Percentiles rank a stretch among this genome's conserved stretches.
phyloP scores from a whole-genome alignment of 116 monocot genomes.

The Dioscorea cayenensis region DNA sequence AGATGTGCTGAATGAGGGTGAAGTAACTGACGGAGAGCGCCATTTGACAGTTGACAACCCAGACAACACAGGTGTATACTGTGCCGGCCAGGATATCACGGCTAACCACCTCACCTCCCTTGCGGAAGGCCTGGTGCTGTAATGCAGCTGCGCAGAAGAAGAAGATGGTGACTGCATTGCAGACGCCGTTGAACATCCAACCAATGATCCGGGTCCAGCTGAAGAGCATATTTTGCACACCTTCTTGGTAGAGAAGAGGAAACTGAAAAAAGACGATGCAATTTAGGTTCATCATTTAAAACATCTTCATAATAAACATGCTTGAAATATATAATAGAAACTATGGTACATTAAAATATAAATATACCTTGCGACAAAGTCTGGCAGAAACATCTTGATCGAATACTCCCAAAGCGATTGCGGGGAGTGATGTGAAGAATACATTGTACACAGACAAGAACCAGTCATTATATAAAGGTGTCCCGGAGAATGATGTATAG shows the following conservation, averaged over 20 bases:
- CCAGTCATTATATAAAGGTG: constrained; percentile 85
- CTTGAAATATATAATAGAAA: no score
- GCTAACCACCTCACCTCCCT: constrained; percentile 34
- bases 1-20: constrained; percentile 67
- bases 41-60: constrained; percentile 80
- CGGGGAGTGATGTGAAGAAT: constrained; percentile 85
- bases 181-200: constrained; percentile 48
- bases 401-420: constrained; percentile 74
- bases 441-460: constrained; percentile 71
- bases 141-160: constrained; percentile 33
- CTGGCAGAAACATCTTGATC: constrained; percentile 89
- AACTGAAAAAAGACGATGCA: constrained; percentile 28
- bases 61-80: constrained; percentile 63
- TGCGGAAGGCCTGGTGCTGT: constrained; percentile 59
- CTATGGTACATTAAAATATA: no score
- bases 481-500: constrained; percentile 71
- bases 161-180: constrained; percentile 47
- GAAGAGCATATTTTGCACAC: constrained; percentile 66
- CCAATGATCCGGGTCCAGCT: constrained; percentile 49
- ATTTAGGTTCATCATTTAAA: not conserved
- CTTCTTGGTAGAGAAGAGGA: constrained; percentile 70
- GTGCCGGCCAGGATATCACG: constrained; percentile 34
- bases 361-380: constrained; percentile 63
- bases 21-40: constrained; percentile 61
- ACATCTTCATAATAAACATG: no score